A percentile compares a stretch with the other conserved stretches of the same genome.
phyloP scores from a whole-genome alignment of 805 yeast species.

The Suhomyces emberorum region DNA sequence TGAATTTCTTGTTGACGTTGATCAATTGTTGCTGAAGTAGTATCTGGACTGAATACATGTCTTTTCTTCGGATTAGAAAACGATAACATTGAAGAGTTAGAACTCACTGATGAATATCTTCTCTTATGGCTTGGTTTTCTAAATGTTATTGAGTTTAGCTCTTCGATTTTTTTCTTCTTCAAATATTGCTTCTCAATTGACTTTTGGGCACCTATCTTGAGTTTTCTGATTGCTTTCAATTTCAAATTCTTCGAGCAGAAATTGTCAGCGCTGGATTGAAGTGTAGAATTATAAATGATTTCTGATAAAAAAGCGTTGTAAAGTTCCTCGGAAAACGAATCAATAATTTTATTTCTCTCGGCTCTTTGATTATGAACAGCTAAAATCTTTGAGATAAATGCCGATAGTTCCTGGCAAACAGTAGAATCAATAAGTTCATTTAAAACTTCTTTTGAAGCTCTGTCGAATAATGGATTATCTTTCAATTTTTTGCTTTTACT shows the following conservation, averaged over 20 bases:
- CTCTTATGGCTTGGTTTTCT: conserved; percentile 19
- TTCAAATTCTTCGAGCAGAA: conserved; percentile 32
- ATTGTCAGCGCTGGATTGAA: conserved; percentile 46
- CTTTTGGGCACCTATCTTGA: conserved; percentile 27
- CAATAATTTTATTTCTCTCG: conserved; percentile 25
- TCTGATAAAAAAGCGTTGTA: conserved; percentile 63
- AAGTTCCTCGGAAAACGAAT: conserved; percentile 47
- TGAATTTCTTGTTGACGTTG: conserved; percentile 33
- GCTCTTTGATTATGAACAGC: conserved; percentile 16
- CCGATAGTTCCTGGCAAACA: conserved; percentile 17
- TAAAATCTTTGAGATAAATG: conserved; percentile 24
- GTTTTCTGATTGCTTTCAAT: conserved; percentile 21
- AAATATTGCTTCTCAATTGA: conserved; percentile 21
- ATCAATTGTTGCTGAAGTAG: conserved; percentile 10
- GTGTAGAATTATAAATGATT: conserved; percentile 40
- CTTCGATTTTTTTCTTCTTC: conserved; percentile 31
- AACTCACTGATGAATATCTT: conserved; percentile 10
- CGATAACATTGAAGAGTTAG: conserved; percentile 10
- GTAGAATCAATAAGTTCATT: conserved; percentile 4
- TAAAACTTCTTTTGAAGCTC: conserved; percentile 27
- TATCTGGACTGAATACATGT: conserved; percentile 6
- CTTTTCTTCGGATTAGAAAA: conserved; percentile 12
- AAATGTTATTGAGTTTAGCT: conserved; percentile 25
- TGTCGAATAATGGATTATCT: conserved; percentile 22
- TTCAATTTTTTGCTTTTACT: conserved; percentile 21